Conservation (phyloP, 345 rosid genomes). For the Eucalyptus sp. region DNA sequence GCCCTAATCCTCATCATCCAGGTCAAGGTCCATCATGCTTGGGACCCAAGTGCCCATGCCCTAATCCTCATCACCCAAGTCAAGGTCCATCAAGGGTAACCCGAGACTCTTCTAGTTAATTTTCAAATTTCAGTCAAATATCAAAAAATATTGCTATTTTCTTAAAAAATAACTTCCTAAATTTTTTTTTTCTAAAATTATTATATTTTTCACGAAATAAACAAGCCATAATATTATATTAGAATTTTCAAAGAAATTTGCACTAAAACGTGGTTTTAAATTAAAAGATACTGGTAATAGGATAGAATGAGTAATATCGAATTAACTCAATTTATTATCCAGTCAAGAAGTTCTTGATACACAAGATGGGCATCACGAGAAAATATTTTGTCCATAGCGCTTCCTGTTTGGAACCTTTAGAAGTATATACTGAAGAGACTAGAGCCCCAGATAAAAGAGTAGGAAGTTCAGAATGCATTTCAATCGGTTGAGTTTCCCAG, state of each 20-base stretch:
- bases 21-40: too few species aligned
- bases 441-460: neutral
- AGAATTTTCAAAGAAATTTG: neutral
- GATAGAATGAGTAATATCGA: neutral
- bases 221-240: neutral
- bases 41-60: too few species aligned
- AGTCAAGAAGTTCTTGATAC: neutral
- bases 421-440: neutral
- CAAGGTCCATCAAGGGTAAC: too few species aligned
- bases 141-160: fast-evolving
- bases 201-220: too few species aligned
- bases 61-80: too few species aligned
- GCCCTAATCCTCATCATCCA: too few species aligned
- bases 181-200: fast-evolving
- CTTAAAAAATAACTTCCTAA: too few species aligned
- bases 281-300: neutral
- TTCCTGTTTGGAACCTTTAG: neutral
- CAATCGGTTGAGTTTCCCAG: neutral
- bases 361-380: neutral
- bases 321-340: neutral
- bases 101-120: fast-evolving
- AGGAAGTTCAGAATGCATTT: neutral
- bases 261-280: neutral
- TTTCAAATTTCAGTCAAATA: too few species aligned
- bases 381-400: neutral